Evolutionary conservation across 2,329 filamentous ascomycete genomes (phyloP).

Genomic region (Epichloe elymi): DNA sequence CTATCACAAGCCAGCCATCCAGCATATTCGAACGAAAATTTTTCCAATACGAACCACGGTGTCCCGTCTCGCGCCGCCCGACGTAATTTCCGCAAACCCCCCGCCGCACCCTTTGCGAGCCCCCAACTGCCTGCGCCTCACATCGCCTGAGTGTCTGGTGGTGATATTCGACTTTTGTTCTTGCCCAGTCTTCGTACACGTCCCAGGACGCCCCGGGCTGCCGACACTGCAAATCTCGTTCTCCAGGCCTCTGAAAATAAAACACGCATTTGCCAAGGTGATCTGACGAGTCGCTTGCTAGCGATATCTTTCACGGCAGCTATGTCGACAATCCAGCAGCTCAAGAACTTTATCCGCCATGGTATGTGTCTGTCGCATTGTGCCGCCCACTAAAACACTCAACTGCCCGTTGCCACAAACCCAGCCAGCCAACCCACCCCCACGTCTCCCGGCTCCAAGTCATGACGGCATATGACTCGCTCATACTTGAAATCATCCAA

Average conservation of each 20-base stretch:
- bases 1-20: not conserved
- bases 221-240: not conserved
- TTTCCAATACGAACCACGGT: not conserved
- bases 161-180: not conserved
- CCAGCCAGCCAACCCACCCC: not conserved
- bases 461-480: slow-evolving; percentile 5
- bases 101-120: not conserved
- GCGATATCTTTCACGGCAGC: slow-evolving; percentile 10
- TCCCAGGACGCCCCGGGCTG: not conserved
- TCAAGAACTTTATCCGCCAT: slow-evolving; percentile 97
- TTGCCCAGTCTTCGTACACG: not conserved
- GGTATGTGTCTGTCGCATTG: slow-evolving; percentile 29
- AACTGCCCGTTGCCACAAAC: not conserved
- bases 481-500: not conserved
- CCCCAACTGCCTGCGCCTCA: not conserved
- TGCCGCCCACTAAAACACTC: not conserved
- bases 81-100: not conserved
- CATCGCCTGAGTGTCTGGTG: not conserved
- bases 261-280: not conserved
- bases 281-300: slow-evolving; percentile 8
- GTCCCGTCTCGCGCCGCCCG: not conserved
- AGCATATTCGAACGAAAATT: not conserved
- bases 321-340: slow-evolving; percentile 75
- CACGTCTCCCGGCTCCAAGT: not conserved
- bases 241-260: not conserved